Base-by-base conservation (phyloP, 129 eudicot genomes). In the Helianthus tuberosus region DNA sequence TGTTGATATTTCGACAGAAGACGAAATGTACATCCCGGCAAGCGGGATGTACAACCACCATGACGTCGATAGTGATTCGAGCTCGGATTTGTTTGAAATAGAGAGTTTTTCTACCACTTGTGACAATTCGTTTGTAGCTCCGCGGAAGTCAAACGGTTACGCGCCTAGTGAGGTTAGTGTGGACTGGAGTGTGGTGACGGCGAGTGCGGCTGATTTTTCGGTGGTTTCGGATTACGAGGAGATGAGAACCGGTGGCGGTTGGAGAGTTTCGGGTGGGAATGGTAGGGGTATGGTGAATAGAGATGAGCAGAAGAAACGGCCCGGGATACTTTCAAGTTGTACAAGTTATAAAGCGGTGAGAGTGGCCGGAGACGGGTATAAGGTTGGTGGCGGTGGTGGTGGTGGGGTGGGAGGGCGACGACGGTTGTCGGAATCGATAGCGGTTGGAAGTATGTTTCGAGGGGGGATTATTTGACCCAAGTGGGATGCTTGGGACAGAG, bases 161-260 rank as follows among this genome's bases (percentile, higher is more conserved):
- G 92, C 96, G 5, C 98, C 98, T 5, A 93, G 98, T 14, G 98
- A 93, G 73, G 96, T 90, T 12, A 93, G 98, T 80, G 76, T 93
- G 49, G 91, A 84, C 8, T 93, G 98, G 98, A 93, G 98, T 41
- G 96, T 88, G 3, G 86, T 93, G 5, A 93, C 97, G 29, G 98
- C 97, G 59, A 90, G 98, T 29, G 96, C 93, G 5, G 91, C 88
- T 0, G 98, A 93, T 74, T 89, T 82, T 76, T 82, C 90, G 14
- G 78, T 52, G 5, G 68, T 72, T 69, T 81, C 93, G 1, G 91
- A 84, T 51, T 68, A 73, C 27, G 89, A 88, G 36, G 84, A 81
- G 39, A 6, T 75, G 14, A 48, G 64, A 52, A 15, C 77, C 2
- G 57, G 66, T 5, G 75, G 29, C 14, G 60, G 79, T 43, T 67